A percentile compares a stretch with the other conserved stretches of the same genome.
These are phyloP conservation scores for Endocalyx cinctus DNA, from an alignment of 2,329 filamentous ascomycete species.

Conservation along the genomic window DNA sequence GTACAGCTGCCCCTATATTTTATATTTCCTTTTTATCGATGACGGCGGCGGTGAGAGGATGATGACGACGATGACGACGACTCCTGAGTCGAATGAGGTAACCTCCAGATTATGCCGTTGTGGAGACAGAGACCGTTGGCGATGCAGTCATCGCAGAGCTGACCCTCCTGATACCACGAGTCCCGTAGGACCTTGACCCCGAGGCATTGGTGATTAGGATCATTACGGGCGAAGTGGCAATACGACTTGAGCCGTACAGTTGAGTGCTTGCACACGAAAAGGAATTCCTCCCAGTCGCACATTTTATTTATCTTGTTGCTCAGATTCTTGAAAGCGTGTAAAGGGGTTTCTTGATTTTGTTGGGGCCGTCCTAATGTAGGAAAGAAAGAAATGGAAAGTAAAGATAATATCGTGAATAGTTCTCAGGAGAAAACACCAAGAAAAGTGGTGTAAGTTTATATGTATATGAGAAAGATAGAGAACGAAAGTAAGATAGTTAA, in stretches of 20 bases:
- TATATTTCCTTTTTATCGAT: neutral
- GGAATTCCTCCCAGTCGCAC: constrained; percentile 68
- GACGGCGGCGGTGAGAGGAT: neutral
- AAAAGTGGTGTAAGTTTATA: no score
- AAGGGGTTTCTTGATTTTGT: no score
- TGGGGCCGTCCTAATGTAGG: no score
- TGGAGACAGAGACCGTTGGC: constrained; percentile 18
- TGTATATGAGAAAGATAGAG: no score
- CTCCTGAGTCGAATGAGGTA: constrained; percentile 2
- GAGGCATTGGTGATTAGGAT: constrained; percentile 64
- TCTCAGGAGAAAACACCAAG: no score
- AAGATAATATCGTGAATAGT: no score
- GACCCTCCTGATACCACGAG: constrained; percentile 49
- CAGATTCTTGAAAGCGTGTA: no score
- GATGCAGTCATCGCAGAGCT: constrained; percentile 47
- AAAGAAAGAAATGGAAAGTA: no score
- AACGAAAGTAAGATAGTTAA: no score
- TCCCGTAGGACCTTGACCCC: constrained; percentile 61
- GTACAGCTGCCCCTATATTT: no score
- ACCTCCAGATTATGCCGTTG: constrained; percentile 19
- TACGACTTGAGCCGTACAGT: constrained; percentile 58
- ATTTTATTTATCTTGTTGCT: no score
- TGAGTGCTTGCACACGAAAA: constrained; percentile 62
- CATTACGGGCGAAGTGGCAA: constrained; percentile 72
- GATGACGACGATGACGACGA: neutral